phyloP scores from a whole-genome alignment of 2,329 filamentous ascomycete species.

The Lachnellula suecica region DNA sequence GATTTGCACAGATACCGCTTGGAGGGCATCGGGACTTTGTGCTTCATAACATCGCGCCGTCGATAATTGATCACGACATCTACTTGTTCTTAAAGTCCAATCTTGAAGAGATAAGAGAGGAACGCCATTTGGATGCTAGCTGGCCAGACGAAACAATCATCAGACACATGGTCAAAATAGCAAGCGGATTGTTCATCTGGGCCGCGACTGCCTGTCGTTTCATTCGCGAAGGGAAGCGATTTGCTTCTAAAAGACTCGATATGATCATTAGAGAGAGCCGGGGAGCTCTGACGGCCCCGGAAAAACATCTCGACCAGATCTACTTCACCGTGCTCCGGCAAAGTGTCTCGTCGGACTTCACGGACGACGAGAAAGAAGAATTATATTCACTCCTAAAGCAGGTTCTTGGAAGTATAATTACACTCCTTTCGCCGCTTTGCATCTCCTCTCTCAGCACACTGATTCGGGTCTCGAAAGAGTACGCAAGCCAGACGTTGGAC shows the following conservation, averaged over 20 bases:
- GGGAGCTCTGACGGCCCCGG: slow-evolving; percentile 1
- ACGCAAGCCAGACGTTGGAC: slow-evolving; percentile 4
- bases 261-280: slow-evolving; percentile 4
- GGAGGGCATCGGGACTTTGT: slow-evolving; percentile 22
- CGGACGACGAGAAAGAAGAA: slow-evolving; percentile 11
- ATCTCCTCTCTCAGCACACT: background rate
- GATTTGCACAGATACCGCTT: slow-evolving; percentile 17
- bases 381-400: background rate
- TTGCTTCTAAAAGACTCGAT: slow-evolving; percentile 4
- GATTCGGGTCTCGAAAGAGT: background rate
- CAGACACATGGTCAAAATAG: slow-evolving; percentile 20
- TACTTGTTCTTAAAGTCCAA: slow-evolving; percentile 19
- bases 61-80: slow-evolving; percentile 31
- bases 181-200: slow-evolving; percentile 29
- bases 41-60: slow-evolving; percentile 21
- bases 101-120: slow-evolving; percentile 11
- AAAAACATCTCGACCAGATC: slow-evolving; percentile 13
- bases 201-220: slow-evolving; percentile 30
- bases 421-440: slow-evolving; percentile 5
- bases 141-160: slow-evolving; percentile 7
- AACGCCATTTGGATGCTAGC: slow-evolving; percentile 4
- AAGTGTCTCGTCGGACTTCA: slow-evolving; percentile 3
- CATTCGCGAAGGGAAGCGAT: slow-evolving; percentile 14
- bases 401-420: slow-evolving; percentile 7
- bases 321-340: slow-evolving; percentile 12